phyloP scores from a whole-genome alignment of 2,329 filamentous ascomycete genomes.

The Westerdykella aurantiaca region DNA sequence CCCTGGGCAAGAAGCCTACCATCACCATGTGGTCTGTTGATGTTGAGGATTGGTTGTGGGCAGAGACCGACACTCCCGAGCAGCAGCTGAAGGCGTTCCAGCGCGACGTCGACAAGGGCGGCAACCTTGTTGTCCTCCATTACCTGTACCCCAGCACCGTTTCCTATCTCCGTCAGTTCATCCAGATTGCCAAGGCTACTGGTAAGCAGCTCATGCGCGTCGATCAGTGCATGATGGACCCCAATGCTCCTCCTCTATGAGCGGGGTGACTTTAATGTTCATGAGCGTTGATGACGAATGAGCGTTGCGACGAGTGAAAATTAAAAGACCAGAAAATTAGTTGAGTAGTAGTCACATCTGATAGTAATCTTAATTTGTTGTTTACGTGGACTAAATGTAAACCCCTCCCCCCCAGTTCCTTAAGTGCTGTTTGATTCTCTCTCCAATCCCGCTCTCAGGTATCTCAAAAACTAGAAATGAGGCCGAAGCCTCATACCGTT shows the following conservation, averaged over 20 bases:
- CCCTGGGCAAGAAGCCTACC: slow-evolving; percentile 44
- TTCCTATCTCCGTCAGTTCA: slow-evolving; percentile 58
- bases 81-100: slow-evolving; percentile 62
- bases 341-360: too few species aligned
- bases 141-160: slow-evolving; percentile 62
- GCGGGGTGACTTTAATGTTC: not conserved
- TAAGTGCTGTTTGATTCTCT: too few species aligned
- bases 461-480: too few species aligned
- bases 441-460: too few species aligned
- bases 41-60: slow-evolving; percentile 67
- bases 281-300: not conserved
- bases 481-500: too few species aligned
- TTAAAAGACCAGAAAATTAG: too few species aligned
- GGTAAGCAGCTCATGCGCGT: slow-evolving; percentile 62
- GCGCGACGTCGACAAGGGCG: slow-evolving; percentile 57
- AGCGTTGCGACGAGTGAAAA: too few species aligned
- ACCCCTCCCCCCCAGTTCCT: too few species aligned
- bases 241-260: slow-evolving; percentile 46
- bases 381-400: too few species aligned
- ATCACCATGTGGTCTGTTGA: slow-evolving; percentile 66
- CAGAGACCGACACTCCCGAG: slow-evolving; percentile 55
- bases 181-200: slow-evolving; percentile 56
- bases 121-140: slow-evolving; percentile 63
- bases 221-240: slow-evolving; percentile 61
- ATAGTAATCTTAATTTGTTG: too few species aligned